These are phyloP conservation scores for Hippophae gyantsensis DNA, from an alignment of 306 rosid species.

Conservation along the genomic window DNA sequence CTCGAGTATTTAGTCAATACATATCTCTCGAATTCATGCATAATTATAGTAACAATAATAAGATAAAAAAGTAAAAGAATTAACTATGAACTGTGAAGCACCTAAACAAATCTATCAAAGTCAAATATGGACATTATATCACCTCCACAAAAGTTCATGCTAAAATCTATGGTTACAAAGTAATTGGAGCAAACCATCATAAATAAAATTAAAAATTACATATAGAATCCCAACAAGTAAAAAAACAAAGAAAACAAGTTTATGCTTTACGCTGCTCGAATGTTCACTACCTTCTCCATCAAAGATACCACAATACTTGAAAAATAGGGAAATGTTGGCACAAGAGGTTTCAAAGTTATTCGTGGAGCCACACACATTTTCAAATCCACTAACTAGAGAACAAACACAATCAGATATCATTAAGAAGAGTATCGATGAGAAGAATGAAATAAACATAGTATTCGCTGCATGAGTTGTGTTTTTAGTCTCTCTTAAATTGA, in stretches of 20 bases:
- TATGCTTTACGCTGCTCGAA: background rate
- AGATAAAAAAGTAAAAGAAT: background rate
- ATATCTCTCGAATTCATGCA: slow-evolving; percentile 4
- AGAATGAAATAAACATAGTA: slow-evolving; percentile 8
- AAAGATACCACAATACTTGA: slow-evolving; percentile 58
- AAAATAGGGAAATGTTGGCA: slow-evolving; percentile 90
- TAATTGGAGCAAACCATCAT: slow-evolving; percentile 1
- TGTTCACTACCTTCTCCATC: slow-evolving; percentile 62
- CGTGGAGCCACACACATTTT: slow-evolving; percentile 65
- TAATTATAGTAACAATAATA: background rate
- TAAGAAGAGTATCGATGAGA: slow-evolving; percentile 13
- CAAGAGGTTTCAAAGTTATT: slow-evolving; percentile 70
- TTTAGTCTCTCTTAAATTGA: slow-evolving; percentile 51
- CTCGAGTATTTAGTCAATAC: slow-evolving; percentile 14
- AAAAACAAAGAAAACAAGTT: slow-evolving; percentile 7
- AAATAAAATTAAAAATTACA: background rate
- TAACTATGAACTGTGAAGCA: slow-evolving; percentile 35
- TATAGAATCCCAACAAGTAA: background rate
- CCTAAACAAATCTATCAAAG: slow-evolving; percentile 75
- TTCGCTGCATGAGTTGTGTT: slow-evolving; percentile 12
- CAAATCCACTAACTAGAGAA: slow-evolving; percentile 69
- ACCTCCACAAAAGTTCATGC: slow-evolving; percentile 72
- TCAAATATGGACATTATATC: slow-evolving; percentile 89
- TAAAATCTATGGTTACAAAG: slow-evolving; percentile 81
- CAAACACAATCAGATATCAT: slow-evolving; percentile 25